A percentile compares a stretch with the other conserved stretches of the same genome.
phyloP scores from a whole-genome alignment of 202 grass and related monocot species.

The Digitaria exilis region DNA sequence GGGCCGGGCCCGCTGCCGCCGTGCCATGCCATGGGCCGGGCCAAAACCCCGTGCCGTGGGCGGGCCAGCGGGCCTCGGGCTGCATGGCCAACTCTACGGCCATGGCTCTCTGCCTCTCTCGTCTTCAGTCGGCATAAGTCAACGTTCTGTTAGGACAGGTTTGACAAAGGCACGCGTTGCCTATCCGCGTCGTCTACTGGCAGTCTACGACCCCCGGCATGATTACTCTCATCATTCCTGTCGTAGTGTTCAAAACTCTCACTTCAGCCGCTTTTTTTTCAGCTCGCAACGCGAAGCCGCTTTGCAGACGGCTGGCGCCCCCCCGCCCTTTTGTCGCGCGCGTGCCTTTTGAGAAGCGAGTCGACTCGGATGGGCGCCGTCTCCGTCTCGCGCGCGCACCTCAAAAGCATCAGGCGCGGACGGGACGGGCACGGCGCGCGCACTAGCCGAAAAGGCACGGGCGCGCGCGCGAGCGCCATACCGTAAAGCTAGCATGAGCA shows the following conservation, averaged over 20 bases:
- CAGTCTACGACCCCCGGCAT: not conserved
- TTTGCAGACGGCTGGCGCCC: not conserved
- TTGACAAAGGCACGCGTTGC: not conserved
- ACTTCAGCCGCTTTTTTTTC: not conserved
- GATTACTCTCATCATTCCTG: not conserved
- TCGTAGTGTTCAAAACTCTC: not conserved
- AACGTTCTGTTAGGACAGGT: not conserved
- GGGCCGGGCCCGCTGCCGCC: too few species aligned
- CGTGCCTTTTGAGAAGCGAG: constrained; percentile 27
- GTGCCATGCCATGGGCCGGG: too few species aligned
- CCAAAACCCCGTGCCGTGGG: too few species aligned
- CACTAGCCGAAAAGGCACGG: constrained; percentile 23
- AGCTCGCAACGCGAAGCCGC: not conserved
- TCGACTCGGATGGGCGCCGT: not conserved
- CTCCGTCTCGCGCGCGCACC: not conserved
- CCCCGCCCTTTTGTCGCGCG: not conserved
- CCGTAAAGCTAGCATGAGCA: too few species aligned
- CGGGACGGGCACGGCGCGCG: not conserved
- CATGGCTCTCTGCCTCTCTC: too few species aligned
- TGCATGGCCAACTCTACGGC: too few species aligned
- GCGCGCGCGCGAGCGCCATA: too few species aligned
- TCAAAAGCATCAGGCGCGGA: not conserved
- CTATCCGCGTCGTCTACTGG: not conserved
- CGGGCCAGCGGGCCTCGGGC: too few species aligned
- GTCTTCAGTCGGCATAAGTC: not conserved